phyloP scores from a whole-genome alignment of 148 eudicot species.

The Arctostaphylos glauca region DNA sequence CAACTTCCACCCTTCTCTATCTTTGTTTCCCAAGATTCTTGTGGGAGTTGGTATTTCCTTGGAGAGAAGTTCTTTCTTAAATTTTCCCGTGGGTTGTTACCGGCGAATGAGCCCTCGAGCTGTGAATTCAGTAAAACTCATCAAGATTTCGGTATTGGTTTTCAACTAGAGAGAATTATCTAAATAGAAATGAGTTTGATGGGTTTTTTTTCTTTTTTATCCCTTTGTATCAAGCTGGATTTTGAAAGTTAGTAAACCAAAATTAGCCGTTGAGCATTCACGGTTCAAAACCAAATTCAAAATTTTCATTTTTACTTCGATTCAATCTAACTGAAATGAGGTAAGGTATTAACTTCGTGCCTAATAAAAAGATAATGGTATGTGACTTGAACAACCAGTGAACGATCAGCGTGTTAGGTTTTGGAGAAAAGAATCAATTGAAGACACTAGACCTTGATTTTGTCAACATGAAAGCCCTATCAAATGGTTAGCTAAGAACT shows the following conservation, averaged over 20 bases:
- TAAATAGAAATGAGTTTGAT: not conserved
- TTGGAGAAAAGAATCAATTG: not conserved
- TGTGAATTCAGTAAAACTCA: not conserved
- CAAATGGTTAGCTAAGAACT: conserved; percentile 61
- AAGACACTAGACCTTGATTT: not conserved
- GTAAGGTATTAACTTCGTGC: not conserved
- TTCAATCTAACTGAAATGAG: conserved; percentile 8
- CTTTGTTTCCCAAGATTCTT: not conserved
- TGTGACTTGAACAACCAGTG: not conserved
- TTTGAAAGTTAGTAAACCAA: not conserved
- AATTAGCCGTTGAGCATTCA: not conserved
- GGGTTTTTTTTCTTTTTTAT: not conserved
- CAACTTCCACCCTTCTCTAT: not conserved
- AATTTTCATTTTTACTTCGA: not conserved
- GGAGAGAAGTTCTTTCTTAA: not conserved
- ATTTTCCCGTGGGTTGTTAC: no score
- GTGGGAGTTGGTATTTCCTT: not conserved
- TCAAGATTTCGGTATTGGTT: not conserved
- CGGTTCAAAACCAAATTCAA: not conserved
- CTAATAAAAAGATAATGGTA: not conserved
- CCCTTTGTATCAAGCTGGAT: not conserved
- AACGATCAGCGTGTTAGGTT: conserved; percentile 6
- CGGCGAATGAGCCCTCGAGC: not conserved
- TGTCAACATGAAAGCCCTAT: conserved; percentile 64
- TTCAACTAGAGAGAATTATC: not conserved